Conservation (phyloP, 495 filamentous ascomycete genomes). For the Aspergillus bertholletiae region DNA sequence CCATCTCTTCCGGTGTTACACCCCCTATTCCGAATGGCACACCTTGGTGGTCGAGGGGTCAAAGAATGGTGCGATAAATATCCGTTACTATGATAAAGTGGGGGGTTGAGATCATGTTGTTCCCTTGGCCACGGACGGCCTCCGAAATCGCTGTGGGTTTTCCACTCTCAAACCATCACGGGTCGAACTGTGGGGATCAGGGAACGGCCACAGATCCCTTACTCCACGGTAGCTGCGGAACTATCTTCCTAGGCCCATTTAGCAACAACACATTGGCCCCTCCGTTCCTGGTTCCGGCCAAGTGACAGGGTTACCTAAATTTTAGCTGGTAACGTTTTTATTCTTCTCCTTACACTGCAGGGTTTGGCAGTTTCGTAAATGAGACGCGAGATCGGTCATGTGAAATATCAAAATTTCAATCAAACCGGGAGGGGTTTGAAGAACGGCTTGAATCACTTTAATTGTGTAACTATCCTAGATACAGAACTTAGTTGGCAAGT, state of each 20-base stretch:
- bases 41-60: neutral
- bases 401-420: neutral
- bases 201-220: neutral
- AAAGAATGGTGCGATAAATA: constrained; percentile 1
- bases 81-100: neutral
- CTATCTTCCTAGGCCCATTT: neutral
- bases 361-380: neutral
- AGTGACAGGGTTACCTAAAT: neutral
- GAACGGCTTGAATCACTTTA: neutral
- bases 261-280: neutral
- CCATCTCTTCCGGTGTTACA: constrained; percentile 11
- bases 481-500: neutral
- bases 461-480: neutral
- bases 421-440: neutral
- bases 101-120: neutral
- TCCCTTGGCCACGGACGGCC: neutral
- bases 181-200: neutral
- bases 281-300: neutral
- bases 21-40: neutral
- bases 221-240: neutral
- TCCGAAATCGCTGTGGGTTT: neutral
- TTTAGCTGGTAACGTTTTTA: neutral
- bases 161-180: neutral
- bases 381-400: neutral
- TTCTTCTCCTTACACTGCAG: neutral